These are phyloP conservation scores for Clarkia xantiana DNA, from an alignment of 345 rosid genomes.

Conservation along the genomic window DNA sequence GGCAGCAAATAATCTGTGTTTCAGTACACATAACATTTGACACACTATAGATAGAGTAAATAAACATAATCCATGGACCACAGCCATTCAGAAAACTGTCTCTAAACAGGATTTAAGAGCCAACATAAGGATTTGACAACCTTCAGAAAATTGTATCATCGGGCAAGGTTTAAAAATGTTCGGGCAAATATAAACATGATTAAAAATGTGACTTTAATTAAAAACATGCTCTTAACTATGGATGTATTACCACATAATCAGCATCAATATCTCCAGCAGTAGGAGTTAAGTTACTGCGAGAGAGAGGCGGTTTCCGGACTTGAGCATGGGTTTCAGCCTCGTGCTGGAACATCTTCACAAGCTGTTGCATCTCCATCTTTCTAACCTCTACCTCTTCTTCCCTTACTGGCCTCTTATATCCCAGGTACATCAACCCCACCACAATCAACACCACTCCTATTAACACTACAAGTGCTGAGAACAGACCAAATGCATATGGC, in stretches of 20 bases:
- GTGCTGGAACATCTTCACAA: constrained; percentile 85
- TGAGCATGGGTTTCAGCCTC: constrained; percentile 97
- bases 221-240: constrained; percentile 1
- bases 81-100: too few species aligned
- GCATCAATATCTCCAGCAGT: constrained; percentile 59
- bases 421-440: constrained; percentile 62
- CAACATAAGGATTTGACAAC: too few species aligned
- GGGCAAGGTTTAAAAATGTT: too few species aligned
- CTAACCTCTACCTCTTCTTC: constrained; percentile 55
- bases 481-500: constrained; percentile 81
- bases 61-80: too few species aligned
- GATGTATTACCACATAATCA: constrained; percentile 53
- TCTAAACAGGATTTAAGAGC: too few species aligned
- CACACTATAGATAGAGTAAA: too few species aligned
- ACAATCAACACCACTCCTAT: constrained; percentile 46
- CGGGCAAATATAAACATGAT: too few species aligned
- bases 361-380: constrained; percentile 66
- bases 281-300: constrained; percentile 53
- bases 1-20: too few species aligned
- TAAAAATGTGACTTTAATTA: too few species aligned
- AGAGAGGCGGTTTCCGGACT: constrained; percentile 22
- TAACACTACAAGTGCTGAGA: constrained; percentile 35
- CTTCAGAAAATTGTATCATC: too few species aligned
- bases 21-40: too few species aligned
- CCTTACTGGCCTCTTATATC: constrained; percentile 51